These are phyloP conservation scores for Paecilomyces dactylethromorphus DNA, from an alignment of 2,329 filamentous ascomycete genomes.

Conservation along the genomic window DNA sequence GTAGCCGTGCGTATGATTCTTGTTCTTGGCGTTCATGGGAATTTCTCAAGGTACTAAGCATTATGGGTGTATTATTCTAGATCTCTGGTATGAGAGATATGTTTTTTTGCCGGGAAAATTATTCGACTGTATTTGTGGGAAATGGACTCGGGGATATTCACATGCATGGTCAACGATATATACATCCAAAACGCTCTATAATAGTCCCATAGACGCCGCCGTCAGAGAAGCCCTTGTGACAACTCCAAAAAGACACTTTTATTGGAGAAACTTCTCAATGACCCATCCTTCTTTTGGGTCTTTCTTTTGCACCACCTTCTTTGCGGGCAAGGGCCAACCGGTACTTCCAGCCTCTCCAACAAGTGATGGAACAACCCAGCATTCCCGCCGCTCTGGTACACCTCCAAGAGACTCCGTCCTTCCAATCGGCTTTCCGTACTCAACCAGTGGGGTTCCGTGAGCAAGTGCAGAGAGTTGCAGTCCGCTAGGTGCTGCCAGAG, in stretches of 20 bases:
- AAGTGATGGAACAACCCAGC: constrained; percentile 75
- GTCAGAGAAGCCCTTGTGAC: background rate
- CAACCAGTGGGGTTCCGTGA: constrained; percentile 75
- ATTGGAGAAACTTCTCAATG: constrained; percentile 49
- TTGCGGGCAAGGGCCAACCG: constrained; percentile 81
- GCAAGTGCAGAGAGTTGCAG: constrained; percentile 71
- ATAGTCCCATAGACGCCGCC: background rate
- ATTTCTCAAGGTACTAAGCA: background rate
- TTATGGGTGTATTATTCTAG: too few species aligned
- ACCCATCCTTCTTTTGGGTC: constrained; percentile 68
- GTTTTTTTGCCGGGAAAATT: background rate
- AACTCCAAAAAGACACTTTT: constrained; percentile 2
- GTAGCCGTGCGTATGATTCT: background rate
- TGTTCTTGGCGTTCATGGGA: background rate
- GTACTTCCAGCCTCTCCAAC: constrained; percentile 61
- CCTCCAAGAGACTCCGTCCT: constrained; percentile 55
- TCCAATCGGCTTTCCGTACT: constrained; percentile 85
- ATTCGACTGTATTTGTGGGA: background rate
- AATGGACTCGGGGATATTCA: background rate
- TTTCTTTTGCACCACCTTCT: constrained; percentile 75
- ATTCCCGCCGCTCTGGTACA: constrained; percentile 56
- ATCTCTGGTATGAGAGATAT: background rate
- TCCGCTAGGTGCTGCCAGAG: constrained; percentile 71
- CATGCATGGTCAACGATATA: background rate
- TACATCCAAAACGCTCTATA: background rate